These are phyloP conservation scores for Scorias spongiosa DNA, from an alignment of 2,329 filamentous ascomycete species.

Conservation along the genomic window DNA sequence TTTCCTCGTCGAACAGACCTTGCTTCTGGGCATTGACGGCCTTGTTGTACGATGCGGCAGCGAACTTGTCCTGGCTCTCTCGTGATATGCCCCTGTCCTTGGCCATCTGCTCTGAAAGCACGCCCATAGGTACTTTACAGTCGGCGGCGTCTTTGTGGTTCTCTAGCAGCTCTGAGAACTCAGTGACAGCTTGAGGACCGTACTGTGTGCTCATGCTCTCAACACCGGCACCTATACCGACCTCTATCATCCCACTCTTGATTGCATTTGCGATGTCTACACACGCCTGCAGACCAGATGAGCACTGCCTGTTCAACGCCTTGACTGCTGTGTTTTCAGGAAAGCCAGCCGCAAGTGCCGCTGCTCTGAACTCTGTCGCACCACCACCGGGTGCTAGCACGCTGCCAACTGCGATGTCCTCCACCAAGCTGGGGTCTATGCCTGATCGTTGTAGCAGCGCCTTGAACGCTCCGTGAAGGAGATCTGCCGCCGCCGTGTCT, in stretches of 20 bases:
- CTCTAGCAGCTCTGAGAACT: constrained; percentile 85
- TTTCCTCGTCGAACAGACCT: constrained; percentile 89
- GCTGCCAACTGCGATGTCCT: constrained; percentile 83
- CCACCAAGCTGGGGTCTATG: constrained; percentile 75
- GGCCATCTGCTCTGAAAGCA: constrained; percentile 88
- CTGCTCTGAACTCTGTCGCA: constrained; percentile 92
- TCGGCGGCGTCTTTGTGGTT: constrained; percentile 68
- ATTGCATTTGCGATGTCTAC: constrained; percentile 93
- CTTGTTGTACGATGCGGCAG: constrained; percentile 84
- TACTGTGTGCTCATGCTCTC: constrained; percentile 95
- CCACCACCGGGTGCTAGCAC: constrained; percentile 87
- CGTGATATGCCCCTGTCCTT: constrained; percentile 63
- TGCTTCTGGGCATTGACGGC: constrained; percentile 68
- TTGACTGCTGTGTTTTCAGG: constrained; percentile 72
- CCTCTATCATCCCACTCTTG: constrained; percentile 78
- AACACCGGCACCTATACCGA: constrained; percentile 85
- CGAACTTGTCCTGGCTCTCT: constrained; percentile 74
- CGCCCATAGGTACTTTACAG: constrained; percentile 96
- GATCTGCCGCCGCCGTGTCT: constrained; percentile 75
- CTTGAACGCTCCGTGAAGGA: constrained; percentile 71
- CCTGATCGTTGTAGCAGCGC: constrained; percentile 69
- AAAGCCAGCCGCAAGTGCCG: constrained; percentile 79
- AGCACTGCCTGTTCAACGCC: constrained; percentile 87
- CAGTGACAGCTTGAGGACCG: constrained; percentile 72
- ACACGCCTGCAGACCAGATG: constrained; percentile 78